Conservation (phyloP, 495 filamentous ascomycete genomes). For the Tetracladium marchalianum region DNA sequence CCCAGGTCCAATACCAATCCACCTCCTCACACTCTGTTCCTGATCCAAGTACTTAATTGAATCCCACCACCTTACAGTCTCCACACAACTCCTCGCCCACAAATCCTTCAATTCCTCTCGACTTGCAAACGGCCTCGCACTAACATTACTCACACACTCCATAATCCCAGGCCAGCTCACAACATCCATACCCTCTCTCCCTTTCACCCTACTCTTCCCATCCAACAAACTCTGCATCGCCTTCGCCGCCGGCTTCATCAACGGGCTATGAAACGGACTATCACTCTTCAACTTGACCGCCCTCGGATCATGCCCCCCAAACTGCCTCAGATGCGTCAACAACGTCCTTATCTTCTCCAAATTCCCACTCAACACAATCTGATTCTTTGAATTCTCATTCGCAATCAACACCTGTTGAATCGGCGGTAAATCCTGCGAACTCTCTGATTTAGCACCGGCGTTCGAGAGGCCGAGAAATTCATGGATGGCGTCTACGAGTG, state of each 20-base stretch:
- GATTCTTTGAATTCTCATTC: constrained; percentile 91
- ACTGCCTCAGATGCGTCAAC: constrained; percentile 83
- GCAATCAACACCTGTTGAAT: constrained; percentile 86
- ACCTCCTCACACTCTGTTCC: constrained; percentile 70
- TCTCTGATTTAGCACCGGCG: constrained; percentile 56
- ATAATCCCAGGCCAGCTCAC: constrained; percentile 60
- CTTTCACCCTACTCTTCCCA: constrained; percentile 35
- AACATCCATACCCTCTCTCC: constrained; percentile 39
- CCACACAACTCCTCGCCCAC: constrained; percentile 66
- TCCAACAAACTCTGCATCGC: constrained; percentile 58
- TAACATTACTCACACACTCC: constrained; percentile 80
- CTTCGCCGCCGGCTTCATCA: constrained; percentile 77
- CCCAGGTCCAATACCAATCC: constrained; percentile 91
- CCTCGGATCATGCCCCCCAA: constrained; percentile 85
- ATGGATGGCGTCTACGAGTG: constrained; percentile 61
- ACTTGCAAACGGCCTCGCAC: constrained; percentile 63
- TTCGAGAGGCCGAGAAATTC: constrained; percentile 67
- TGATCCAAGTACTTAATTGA: constrained; percentile 84
- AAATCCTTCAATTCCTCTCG: constrained; percentile 65
- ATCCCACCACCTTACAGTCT: constrained; percentile 92
- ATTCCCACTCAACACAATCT: constrained; percentile 88
- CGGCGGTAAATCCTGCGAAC: constrained; percentile 50
- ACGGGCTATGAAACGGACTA: constrained; percentile 83
- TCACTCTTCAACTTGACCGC: constrained; percentile 82
- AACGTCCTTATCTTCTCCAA: constrained; percentile 76